These are phyloP conservation scores for Peronospora destructor DNA, from an alignment of 352 stramenopile genomes.

Conservation along the genomic window DNA sequence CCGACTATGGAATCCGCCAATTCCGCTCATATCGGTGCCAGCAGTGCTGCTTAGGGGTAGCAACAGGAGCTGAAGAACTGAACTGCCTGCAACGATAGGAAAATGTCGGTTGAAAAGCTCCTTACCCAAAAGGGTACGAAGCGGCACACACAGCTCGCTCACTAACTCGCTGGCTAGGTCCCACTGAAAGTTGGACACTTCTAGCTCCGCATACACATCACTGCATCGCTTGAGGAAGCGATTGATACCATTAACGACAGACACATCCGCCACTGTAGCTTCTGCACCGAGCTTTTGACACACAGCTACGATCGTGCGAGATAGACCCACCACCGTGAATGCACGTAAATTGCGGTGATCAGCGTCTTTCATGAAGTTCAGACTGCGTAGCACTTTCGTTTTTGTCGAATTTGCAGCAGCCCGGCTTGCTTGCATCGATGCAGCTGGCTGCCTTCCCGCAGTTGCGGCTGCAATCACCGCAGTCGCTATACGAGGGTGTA, in stretches of 20 bases:
- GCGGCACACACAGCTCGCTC: slow-evolving; percentile 52
- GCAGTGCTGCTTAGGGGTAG: slow-evolving; percentile 36
- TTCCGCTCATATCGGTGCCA: slow-evolving; percentile 6
- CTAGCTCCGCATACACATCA: slow-evolving; percentile 61
- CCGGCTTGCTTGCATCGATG: slow-evolving; percentile 7
- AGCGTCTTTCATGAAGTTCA: slow-evolving; percentile 43
- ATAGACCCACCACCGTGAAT: slow-evolving; percentile 57
- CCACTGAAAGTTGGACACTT: slow-evolving; percentile 79
- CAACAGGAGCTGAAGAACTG: slow-evolving; percentile 59
- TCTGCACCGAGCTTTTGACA: slow-evolving; percentile 58
- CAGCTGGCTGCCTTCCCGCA: slow-evolving; percentile 4
- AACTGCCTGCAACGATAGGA: slow-evolving; percentile 46
- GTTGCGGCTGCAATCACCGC: slow-evolving; percentile 48
- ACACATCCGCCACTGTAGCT: slow-evolving; percentile 28
- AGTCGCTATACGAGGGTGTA: slow-evolving; percentile 51
- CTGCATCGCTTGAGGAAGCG: slow-evolving; percentile 59
- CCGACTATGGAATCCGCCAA: slow-evolving; percentile 6
- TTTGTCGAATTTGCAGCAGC: slow-evolving; percentile 16
- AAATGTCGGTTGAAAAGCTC: slow-evolving; percentile 51
- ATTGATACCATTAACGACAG: slow-evolving; percentile 46
- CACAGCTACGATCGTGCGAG: slow-evolving; percentile 50
- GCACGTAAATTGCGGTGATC: slow-evolving; percentile 46
- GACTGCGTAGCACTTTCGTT: slow-evolving; percentile 38
- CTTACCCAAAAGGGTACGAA: slow-evolving; percentile 45
- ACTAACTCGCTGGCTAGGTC: slow-evolving; percentile 65